A percentile compares a stretch with the other conserved stretches of the same genome.
These are phyloP conservation scores for Kitagawia praeruptora DNA, from an alignment of 129 eudicot species.

Conservation along the genomic window DNA sequence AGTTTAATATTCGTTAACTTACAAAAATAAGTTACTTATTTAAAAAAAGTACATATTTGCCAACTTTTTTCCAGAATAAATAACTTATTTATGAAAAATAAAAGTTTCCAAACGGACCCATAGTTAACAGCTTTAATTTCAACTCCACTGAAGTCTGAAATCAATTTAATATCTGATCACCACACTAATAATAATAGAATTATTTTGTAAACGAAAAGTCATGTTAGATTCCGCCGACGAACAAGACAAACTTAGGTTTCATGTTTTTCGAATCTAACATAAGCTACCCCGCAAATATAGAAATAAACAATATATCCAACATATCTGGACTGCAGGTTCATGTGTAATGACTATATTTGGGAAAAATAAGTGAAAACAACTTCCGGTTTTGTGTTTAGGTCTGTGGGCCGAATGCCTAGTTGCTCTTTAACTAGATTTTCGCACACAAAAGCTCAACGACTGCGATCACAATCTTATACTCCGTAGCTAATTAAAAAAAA, in stretches of 20 bases:
- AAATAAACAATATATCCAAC: too few relatives aligned
- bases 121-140: too few relatives aligned
- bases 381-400: background rate
- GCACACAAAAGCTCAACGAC: too few relatives aligned
- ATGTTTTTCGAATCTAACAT: background rate
- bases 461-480: too few relatives aligned
- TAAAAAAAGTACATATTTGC: too few relatives aligned
- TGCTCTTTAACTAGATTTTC: background rate
- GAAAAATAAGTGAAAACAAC: background rate
- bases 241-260: background rate
- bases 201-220: background rate
- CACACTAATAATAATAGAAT: background rate
- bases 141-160: background rate
- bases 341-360: background rate
- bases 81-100: too few relatives aligned
- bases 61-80: too few relatives aligned
- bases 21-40: too few relatives aligned
- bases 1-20: too few relatives aligned
- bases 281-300: background rate
- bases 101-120: too few relatives aligned
- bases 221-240: constrained; percentile 1
- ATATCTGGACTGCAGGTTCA: too few relatives aligned
- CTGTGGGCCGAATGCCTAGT: background rate
- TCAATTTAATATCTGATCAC: background rate
- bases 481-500: too few relatives aligned